A percentile compares a stretch with the other conserved stretches of the same genome.
These are phyloP conservation scores for Dactylonectria macrodidyma DNA, from an alignment of 2,329 filamentous ascomycete species.

Conservation along the genomic window DNA sequence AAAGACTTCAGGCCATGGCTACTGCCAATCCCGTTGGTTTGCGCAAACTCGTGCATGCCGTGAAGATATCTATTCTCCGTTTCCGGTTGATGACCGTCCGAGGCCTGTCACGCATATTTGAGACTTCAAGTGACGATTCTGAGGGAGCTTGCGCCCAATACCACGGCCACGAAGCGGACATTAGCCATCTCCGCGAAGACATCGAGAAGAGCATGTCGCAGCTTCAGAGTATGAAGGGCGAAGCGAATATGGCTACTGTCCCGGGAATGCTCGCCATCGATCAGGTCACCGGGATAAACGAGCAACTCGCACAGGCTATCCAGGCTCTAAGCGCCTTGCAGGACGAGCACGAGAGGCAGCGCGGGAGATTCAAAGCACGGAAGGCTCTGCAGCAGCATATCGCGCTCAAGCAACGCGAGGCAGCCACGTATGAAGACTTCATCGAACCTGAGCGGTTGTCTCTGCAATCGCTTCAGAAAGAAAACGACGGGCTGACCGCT, in stretches of 20 bases:
- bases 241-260: neutral
- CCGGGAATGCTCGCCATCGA: neutral
- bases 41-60: constrained; percentile 9
- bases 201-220: constrained; percentile 8
- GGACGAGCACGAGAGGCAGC: neutral
- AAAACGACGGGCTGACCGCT: neutral
- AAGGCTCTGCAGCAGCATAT: constrained; percentile 25
- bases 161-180: constrained; percentile 3
- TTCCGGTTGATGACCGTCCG: constrained; percentile 7
- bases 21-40: neutral
- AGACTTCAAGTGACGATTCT: neutral
- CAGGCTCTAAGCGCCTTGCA: constrained; percentile 5
- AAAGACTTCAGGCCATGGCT: constrained; percentile 4
- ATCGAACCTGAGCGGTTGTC: constrained; percentile 13
- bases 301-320: constrained; percentile 8
- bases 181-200: constrained; percentile 12
- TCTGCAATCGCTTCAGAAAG: neutral
- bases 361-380: neutral
- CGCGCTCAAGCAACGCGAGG: constrained; percentile 18
- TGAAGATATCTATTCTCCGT: constrained; percentile 3
- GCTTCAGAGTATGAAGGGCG: constrained; percentile 6
- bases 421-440: constrained; percentile 7
- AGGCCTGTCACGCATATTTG: constrained; percentile 1
- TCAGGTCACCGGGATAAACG: neutral
- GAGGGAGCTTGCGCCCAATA: constrained; percentile 4